Base-by-base conservation (phyloP, 1,284 basidiomycete species). In the Leccinum angustisporum region DNA sequence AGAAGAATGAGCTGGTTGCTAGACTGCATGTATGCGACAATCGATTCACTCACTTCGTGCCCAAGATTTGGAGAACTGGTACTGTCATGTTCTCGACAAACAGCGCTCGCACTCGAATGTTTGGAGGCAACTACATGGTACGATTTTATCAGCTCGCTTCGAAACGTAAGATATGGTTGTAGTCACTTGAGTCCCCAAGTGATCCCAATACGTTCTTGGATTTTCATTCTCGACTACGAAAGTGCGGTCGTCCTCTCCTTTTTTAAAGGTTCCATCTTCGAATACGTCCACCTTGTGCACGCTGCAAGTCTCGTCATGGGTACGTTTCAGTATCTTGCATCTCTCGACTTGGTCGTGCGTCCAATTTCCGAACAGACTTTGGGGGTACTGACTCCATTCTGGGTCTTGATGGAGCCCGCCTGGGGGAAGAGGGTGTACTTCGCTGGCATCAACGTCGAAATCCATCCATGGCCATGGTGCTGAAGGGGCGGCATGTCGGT, bases 291-390 rank as follows among this genome's bases (percentile, higher is more conserved):
- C 72, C 50, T 75, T 77, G 64, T 80, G 73, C 10, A 83, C 72
- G 1, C 61, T 70, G 60, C 79, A 83, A 0, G 63, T 46, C n/a
- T 73, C 70, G 10, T 58, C 18, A 16, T 64, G 61, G 5, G 34
- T 27, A 14, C 59, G 61, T 13, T 68, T 67, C 4, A 80, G 66
- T 56, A 81, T 70, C 18, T 72, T 70, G 58, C 83, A 83, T 61
- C 78, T 72, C 33, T 65, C 57, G n/a, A 83, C 77, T 65, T 83
- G 83, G 9, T 67, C 67, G 6, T 63, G 64, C 3, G 81, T 83
- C 84, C 84, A 84, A 67, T 83, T 85, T 31, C 79, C 79, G 65
- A 83, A 85, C 9, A 75, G 68, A 13, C 80, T 80, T 63, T 82
- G 76, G 5, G 84, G 83, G 63, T 85, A 85, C 2, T 14, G 54